Percentiles rank a stretch among this genome's conserved stretches.
phyloP scores from a whole-genome alignment of 2,329 filamentous ascomycete species.

The Chalara sp. region DNA sequence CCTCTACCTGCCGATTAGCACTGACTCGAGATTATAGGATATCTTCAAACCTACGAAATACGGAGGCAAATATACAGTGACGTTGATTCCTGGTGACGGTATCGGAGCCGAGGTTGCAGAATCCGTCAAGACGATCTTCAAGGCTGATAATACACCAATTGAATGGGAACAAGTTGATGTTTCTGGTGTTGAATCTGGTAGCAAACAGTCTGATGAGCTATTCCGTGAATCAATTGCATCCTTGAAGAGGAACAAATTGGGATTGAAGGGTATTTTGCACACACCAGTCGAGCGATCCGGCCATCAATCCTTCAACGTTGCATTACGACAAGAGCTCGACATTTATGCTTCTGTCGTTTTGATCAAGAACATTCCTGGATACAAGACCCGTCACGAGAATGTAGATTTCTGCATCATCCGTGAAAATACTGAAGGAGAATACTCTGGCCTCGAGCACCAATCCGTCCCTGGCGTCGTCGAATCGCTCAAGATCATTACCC shows the following conservation, averaged over 20 bases:
- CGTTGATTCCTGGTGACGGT: conserved; percentile 96
- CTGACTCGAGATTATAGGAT: conserved; percentile 38
- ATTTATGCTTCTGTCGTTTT: conserved; percentile 97
- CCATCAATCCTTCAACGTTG: conserved; percentile 99
- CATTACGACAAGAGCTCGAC: conserved; percentile 96
- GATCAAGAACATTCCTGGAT: conserved; percentile 99
- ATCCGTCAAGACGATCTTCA: conserved; percentile 98
- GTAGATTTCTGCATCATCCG: conserved; percentile 99
- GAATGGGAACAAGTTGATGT: conserved; percentile 99
- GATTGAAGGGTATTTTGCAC: conserved; percentile 97
- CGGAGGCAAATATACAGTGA: conserved; percentile 98
- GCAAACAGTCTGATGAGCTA: conserved; percentile 83
- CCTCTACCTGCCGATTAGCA: neutral
- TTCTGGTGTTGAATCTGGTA: conserved; percentile 77
- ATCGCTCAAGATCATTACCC: conserved; percentile 99
- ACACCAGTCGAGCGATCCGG: conserved; percentile 94
- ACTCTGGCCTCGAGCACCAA: conserved; percentile 98
- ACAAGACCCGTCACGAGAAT: conserved; percentile 93
- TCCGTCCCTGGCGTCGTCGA: conserved; percentile 94
- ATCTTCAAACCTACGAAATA: conserved; percentile 98
- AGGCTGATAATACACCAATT: conserved; percentile 96
- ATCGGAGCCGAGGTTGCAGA: conserved; percentile 97
- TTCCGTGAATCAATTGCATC: conserved; percentile 95
- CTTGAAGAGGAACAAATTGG: conserved; percentile 96
- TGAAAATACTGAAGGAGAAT: conserved; percentile 99